Evolutionary conservation across 352 stramenopile genomes (phyloP).

Genomic region (Phytophthora macrochlamydospora): DNA sequence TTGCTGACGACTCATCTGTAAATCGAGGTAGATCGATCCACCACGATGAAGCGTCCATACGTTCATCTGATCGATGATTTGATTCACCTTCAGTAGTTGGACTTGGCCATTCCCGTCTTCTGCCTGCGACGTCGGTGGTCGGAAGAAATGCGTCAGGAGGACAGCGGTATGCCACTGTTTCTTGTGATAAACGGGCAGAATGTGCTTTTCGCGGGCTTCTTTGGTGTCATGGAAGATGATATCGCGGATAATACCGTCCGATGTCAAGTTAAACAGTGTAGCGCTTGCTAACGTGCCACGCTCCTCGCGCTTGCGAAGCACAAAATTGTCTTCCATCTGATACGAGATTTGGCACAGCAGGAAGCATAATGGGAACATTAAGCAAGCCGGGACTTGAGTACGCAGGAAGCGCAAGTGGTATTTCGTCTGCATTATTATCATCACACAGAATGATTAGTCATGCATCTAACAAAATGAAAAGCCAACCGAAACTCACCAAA

Average conservation of each 20-base stretch:
- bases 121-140: slow-evolving; percentile 68
- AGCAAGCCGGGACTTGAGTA: slow-evolving; percentile 72
- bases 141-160: slow-evolving; percentile 85
- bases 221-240: slow-evolving; percentile 90
- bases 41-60: slow-evolving; percentile 85
- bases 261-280: slow-evolving; percentile 89
- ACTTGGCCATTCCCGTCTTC: slow-evolving; percentile 80
- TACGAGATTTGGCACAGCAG: slow-evolving; percentile 90
- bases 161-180: slow-evolving; percentile 88
- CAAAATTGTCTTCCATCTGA: slow-evolving; percentile 86
- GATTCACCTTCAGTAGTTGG: slow-evolving; percentile 84
- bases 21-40: slow-evolving; percentile 85
- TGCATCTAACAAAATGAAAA: slow-evolving; percentile 1
- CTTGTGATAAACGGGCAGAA: slow-evolving; percentile 85
- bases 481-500: slow-evolving; percentile 56
- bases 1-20: slow-evolving; percentile 88
- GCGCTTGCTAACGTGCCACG: slow-evolving; percentile 76
- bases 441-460: slow-evolving; percentile 19
- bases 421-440: slow-evolving; percentile 62
- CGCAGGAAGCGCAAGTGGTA: slow-evolving; percentile 85
- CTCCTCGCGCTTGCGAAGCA: slow-evolving; percentile 81
- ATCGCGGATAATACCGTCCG: slow-evolving; percentile 84
- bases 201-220: slow-evolving; percentile 83
- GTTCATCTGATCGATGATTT: slow-evolving; percentile 90
- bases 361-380: slow-evolving; percentile 88